Percentiles rank a stretch among this genome's conserved stretches.
These are phyloP conservation scores for Mycena vulgaris DNA, from an alignment of 768 basidiomycete species.

Conservation along the genomic window DNA sequence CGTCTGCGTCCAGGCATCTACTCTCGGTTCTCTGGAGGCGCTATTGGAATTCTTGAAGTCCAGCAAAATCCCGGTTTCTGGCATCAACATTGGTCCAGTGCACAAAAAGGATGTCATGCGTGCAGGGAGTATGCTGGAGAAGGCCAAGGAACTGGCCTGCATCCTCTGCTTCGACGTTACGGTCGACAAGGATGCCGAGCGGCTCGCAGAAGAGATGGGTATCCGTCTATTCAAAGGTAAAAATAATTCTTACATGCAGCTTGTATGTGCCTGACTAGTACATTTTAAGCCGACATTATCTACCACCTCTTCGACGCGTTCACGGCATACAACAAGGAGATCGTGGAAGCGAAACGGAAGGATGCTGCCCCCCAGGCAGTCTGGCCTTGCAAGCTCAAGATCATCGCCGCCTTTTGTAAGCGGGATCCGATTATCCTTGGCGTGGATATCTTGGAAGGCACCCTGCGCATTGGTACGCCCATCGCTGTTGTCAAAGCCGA, in stretches of 20 bases:
- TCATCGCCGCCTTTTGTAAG: conserved; percentile 94
- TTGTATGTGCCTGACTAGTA: conserved; percentile 28
- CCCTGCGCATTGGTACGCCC: conserved; percentile 92
- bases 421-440: conserved; percentile 98
- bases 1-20: conserved; percentile 97
- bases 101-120: conserved; percentile 97
- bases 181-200: conserved; percentile 94
- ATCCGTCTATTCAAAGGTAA: conserved; percentile 94
- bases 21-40: conserved; percentile 96
- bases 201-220: conserved; percentile 93
- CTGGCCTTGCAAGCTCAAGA: conserved; percentile 96
- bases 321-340: conserved; percentile 93
- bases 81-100: conserved; percentile 98
- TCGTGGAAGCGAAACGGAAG: conserved; percentile 90
- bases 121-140: conserved; percentile 93
- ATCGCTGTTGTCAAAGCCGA: conserved; percentile 96
- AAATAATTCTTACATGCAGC: conserved; percentile 12
- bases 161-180: conserved; percentile 97
- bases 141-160: conserved; percentile 94
- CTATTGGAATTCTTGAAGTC: conserved; percentile 94
- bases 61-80: conserved; percentile 97
- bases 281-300: conserved; percentile 90
- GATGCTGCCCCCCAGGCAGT: conserved; percentile 96
- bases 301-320: conserved; percentile 98
- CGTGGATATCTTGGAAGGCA: conserved; percentile 95